Percentiles rank a stretch among this genome's conserved stretches.
Conservation (phyloP, 257 asterid genomes). For the Nicotiana noctiflora region DNA sequence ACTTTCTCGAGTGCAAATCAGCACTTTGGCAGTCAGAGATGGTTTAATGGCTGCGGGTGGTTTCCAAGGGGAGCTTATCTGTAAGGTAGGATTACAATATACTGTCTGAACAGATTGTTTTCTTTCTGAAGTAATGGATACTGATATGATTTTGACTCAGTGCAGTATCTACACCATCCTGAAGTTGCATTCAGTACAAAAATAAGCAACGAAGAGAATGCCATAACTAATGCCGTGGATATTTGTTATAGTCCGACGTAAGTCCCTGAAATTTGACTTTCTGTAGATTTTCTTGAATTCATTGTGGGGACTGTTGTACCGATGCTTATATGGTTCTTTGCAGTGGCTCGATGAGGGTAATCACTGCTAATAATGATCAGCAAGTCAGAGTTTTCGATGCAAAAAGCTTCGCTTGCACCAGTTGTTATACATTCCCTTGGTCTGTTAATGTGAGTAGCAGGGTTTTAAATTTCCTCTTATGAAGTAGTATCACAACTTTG, state of each 20-base stretch:
- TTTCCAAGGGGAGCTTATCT: slow-evolving; percentile 79
- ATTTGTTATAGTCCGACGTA: slow-evolving; percentile 40
- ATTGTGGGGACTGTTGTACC: neutral
- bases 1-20: slow-evolving; percentile 67
- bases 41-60: slow-evolving; percentile 80
- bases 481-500: neutral
- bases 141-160: neutral
- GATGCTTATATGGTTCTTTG: neutral
- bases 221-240: slow-evolving; percentile 78
- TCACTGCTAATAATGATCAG: slow-evolving; percentile 79
- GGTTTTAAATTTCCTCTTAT: neutral
- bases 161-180: slow-evolving; percentile 60
- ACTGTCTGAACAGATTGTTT: neutral
- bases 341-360: slow-evolving; percentile 64
- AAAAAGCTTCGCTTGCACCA: slow-evolving; percentile 39
- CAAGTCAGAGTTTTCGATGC: slow-evolving; percentile 68
- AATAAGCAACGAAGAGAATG: slow-evolving; percentile 56
- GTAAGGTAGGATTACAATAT: slow-evolving; percentile 46
- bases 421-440: slow-evolving; percentile 69
- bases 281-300: neutral
- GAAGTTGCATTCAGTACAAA: slow-evolving; percentile 71
- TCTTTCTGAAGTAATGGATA: neutral
- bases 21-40: slow-evolving; percentile 74
- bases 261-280: neutral
- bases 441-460: slow-evolving; percentile 72